Base-by-base conservation (phyloP, 1,284 basidiomycete genomes). In the Tilletia horrida region DNA sequence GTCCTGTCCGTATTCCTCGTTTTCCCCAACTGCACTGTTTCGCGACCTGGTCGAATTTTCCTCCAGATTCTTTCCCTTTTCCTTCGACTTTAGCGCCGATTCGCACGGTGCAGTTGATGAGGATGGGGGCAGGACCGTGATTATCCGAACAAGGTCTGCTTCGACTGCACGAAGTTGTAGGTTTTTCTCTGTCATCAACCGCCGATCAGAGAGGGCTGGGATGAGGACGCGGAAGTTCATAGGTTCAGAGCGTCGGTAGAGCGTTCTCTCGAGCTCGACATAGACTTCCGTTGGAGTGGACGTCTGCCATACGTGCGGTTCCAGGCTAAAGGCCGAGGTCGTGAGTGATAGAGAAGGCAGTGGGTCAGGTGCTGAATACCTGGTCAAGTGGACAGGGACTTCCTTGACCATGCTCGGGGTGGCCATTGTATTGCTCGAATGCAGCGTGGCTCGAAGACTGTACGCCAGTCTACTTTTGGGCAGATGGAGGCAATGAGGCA, bases 401-500 rank as follows among this genome's bases (percentile, higher is more conserved):
- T 63, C 50, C 27, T 75, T 76, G 63, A 67, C 48, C 16, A 69
- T 69, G 45, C 68, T 67, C 0, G 66, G 63, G 18, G 74, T 64
- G n/a, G 50, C 65, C 23, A 14, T 18, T 0, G 74, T 47, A 11
- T 72, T 50, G 18, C 62, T 18, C 45, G 70, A 68, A 62, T 71
- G 73, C 29, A 81, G 69, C 14, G 44, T 68, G 1, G 80, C 80
- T 7, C 67, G 66, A 62, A 81, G 64, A 27, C 47, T 57, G 59
- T 81, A 81, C 3, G 70, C 65, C 16, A 81, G 67, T 9, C 69
- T 71, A 70, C 76, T 74, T 23, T 68, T 29, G 21, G 69, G 69
- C 1, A 76, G 68, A 63, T 81, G 80, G 16, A 80, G 69, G 66
- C 80, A 81, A 62, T 81, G 80, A 18, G 79, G 80, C 29, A 81